Percentiles rank a stretch among this genome's conserved stretches.
Conservation (phyloP, 2,329 filamentous ascomycete species). For the Trichophyton simii region DNA sequence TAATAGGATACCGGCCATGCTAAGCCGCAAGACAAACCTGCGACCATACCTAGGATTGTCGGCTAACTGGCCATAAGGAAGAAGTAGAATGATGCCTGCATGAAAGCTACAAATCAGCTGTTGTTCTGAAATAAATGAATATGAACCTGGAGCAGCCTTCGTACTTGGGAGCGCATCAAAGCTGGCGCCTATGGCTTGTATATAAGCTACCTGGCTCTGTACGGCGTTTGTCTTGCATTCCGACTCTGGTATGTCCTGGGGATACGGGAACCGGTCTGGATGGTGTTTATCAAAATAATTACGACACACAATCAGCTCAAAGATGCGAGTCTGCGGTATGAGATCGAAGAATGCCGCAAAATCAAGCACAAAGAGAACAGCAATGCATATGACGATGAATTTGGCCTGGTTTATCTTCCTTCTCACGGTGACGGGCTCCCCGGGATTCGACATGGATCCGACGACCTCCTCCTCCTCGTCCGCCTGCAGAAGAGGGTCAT, state of each 20-base stretch:
- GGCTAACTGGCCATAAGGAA: conserved; percentile 39
- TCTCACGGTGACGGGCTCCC: neutral
- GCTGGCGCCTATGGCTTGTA: conserved; percentile 40
- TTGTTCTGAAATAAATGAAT: neutral
- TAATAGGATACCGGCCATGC: conserved; percentile 31
- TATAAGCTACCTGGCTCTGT: conserved; percentile 38
- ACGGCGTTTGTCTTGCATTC: conserved; percentile 39
- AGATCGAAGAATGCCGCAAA: conserved; percentile 10
- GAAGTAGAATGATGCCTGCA: conserved; percentile 34
- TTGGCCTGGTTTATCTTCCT: conserved; percentile 6
- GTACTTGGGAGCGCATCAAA: conserved; percentile 34
- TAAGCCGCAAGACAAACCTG: conserved; percentile 33
- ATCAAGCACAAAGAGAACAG: conserved; percentile 8
- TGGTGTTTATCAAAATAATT: conserved; percentile 33
- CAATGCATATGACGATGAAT: conserved; percentile 9
- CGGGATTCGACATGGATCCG: neutral
- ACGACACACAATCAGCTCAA: conserved; percentile 38
- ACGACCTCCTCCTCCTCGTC: neutral
- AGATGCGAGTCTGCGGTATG: conserved; percentile 31
- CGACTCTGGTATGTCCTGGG: conserved; percentile 35
- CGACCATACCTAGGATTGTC: conserved; percentile 33
- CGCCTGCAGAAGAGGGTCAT: conserved; percentile 5
- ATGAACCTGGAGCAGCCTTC: neutral
- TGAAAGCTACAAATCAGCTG: neutral
- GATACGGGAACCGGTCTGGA: conserved; percentile 29